Conservation (phyloP, 495 filamentous ascomycete genomes). For the Friedmanniomyces simplex region DNA sequence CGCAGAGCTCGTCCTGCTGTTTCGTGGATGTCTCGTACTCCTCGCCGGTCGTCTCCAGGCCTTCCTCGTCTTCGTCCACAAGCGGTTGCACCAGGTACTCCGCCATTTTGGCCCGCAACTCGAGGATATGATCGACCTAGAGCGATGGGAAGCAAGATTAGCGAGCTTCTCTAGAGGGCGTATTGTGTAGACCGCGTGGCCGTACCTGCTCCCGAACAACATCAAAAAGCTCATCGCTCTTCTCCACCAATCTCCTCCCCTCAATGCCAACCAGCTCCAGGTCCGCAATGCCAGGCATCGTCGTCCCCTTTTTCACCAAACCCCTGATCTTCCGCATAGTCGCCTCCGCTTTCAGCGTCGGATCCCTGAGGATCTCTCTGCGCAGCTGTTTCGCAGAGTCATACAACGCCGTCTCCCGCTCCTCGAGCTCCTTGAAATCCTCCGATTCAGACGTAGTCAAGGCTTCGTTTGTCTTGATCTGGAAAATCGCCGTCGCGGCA, state of each 20-base stretch:
- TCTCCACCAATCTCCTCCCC: constrained; percentile 44
- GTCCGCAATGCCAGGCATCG: constrained; percentile 50
- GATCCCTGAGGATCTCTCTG: constrained; percentile 53
- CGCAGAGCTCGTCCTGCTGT: constrained; percentile 74
- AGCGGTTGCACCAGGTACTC: constrained; percentile 60
- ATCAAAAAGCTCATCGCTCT: constrained; percentile 42
- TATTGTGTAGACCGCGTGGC: too few species aligned
- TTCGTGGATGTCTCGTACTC: constrained; percentile 83
- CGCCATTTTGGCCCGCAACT: constrained; percentile 63
- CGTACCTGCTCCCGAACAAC: constrained; percentile 51
- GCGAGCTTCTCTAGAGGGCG: too few species aligned
- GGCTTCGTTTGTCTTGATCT: constrained; percentile 62
- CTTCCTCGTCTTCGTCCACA: constrained; percentile 74
- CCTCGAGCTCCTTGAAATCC: constrained; percentile 54
- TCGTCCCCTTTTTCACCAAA: constrained; percentile 43
- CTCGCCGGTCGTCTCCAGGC: constrained; percentile 65
- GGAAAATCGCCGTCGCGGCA: constrained; percentile 68
- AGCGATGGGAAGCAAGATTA: too few species aligned
- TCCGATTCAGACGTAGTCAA: constrained; percentile 52
- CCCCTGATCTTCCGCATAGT: constrained; percentile 42
- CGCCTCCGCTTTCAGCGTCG: constrained; percentile 28
- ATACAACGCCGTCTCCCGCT: constrained; percentile 60
- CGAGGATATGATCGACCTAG: constrained; percentile 47
- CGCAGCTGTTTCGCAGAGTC: constrained; percentile 66
- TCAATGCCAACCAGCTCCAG: constrained; percentile 51